A percentile compares a stretch with the other conserved stretches of the same genome.
These are phyloP conservation scores for Singerocomus inundabilis DNA, from an alignment of 1,284 basidiomycete genomes.

Conservation along the genomic window DNA sequence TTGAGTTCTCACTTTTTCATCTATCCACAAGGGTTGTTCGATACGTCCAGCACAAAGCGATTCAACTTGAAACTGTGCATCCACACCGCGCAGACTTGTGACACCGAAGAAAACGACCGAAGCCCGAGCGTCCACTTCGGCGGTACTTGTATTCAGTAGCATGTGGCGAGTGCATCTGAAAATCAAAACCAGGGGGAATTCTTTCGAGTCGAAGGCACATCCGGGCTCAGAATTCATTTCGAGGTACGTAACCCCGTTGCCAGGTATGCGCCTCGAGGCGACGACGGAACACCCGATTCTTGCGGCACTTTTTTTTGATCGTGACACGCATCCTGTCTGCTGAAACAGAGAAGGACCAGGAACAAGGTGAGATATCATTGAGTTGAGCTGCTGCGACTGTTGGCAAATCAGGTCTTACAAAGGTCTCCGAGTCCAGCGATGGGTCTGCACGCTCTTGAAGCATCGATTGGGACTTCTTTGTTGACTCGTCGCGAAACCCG, in stretches of 20 bases:
- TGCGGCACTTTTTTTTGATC: background rate
- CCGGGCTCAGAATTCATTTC: background rate
- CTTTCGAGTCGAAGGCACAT: too few relatives aligned
- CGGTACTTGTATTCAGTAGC: background rate
- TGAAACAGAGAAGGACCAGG: background rate
- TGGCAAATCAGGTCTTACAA: background rate
- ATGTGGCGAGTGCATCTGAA: background rate
- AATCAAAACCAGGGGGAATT: background rate
- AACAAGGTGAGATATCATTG: background rate
- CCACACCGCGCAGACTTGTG: background rate
- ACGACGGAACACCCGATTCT: background rate
- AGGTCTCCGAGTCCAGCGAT: background rate
- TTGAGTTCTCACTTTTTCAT: background rate
- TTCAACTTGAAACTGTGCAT: background rate
- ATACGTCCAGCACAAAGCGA: background rate
- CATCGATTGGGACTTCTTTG: background rate
- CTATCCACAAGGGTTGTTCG: background rate
- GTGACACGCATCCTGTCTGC: background rate
- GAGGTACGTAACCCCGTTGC: background rate
- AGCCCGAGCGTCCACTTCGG: background rate
- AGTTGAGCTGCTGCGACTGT: background rate
- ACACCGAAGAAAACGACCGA: background rate
- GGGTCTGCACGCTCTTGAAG: background rate
- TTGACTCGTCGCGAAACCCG: background rate
- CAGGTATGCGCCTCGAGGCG: background rate